Evolutionary conservation across 2,329 filamentous ascomycete genomes (phyloP).

Genomic region (Aspergillus ustus): DNA sequence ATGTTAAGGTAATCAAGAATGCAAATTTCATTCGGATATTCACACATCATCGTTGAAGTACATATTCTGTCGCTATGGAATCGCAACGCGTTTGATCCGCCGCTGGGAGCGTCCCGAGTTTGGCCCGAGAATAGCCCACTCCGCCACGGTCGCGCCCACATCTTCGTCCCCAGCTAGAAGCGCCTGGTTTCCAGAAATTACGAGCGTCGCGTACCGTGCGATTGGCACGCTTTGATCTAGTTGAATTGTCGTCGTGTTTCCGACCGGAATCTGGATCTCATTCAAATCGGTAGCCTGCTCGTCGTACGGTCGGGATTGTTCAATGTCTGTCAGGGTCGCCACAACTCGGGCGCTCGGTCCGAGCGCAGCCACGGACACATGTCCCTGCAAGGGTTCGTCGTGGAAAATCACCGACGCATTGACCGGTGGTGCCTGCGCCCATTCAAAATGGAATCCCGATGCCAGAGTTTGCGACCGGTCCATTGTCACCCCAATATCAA

Average conservation of each 20-base stretch:
- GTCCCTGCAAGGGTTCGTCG: conserved; percentile 47
- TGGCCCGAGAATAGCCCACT: conserved; percentile 50
- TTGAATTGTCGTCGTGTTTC: conserved; percentile 50
- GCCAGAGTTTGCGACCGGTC: conserved; percentile 24
- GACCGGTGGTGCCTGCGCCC: conserved; percentile 60
- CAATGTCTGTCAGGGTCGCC: conserved; percentile 34
- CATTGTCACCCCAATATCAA: conserved; percentile 55
- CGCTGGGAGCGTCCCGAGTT: background rate
- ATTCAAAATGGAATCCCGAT: conserved; percentile 62
- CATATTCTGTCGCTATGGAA: background rate
- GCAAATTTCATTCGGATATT: background rate
- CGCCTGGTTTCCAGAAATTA: conserved; percentile 50
- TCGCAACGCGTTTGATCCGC: background rate
- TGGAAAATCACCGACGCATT: conserved; percentile 61
- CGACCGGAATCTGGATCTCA: conserved; percentile 40
- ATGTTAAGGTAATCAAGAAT: background rate
- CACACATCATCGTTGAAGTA: background rate
- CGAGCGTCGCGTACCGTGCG: conserved; percentile 48
- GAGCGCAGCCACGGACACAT: conserved; percentile 5
- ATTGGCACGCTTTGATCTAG: conserved; percentile 38
- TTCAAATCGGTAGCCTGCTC: conserved; percentile 35
- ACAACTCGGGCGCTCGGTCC: conserved; percentile 7
- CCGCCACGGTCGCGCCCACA: conserved; percentile 52
- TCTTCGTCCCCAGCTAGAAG: conserved; percentile 39
- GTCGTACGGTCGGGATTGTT: conserved; percentile 45